These are phyloP conservation scores for Acer campestre DNA, from an alignment of 345 rosid species.

Conservation along the genomic window DNA sequence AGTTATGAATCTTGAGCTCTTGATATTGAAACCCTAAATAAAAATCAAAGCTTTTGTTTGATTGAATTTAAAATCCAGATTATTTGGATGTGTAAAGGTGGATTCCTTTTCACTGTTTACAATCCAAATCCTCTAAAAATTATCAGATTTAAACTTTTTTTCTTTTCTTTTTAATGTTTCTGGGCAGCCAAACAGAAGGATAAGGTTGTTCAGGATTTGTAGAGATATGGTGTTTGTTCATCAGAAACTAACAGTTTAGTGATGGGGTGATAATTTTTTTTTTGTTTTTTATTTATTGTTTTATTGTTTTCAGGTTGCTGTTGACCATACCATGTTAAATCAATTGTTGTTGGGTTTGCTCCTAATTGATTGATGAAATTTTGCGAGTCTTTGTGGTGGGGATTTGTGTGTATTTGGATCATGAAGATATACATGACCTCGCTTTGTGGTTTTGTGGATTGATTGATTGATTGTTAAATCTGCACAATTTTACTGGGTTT, in stretches of 20 bases:
- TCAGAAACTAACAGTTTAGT: background rate
- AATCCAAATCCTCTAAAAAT: background rate
- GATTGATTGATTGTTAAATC: conserved; percentile 23
- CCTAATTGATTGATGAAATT: conserved; percentile 26
- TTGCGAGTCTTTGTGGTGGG: conserved; percentile 25
- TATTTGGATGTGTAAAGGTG: background rate
- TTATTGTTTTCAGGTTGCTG: conserved; percentile 34
- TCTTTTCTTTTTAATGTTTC: background rate
- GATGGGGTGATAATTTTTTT: conserved; percentile 13
- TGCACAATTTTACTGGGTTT: conserved; percentile 8
- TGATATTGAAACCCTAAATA: conserved; percentile 25
- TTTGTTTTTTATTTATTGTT: background rate
- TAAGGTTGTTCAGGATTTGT: conserved; percentile 9
- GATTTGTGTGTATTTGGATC: conserved; percentile 14
- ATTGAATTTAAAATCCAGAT: background rate
- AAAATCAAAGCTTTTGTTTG: conserved; percentile 7
- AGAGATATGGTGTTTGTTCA: background rate
- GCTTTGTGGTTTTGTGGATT: conserved; percentile 29
- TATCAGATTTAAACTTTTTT: background rate
- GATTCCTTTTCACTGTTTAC: background rate
- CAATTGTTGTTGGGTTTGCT: conserved; percentile 17
- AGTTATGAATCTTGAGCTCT: background rate
- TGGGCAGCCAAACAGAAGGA: background rate
- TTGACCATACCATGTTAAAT: conserved; percentile 24
- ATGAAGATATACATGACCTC: conserved; percentile 16